phyloP scores from a whole-genome alignment of 495 filamentous ascomycete species.

The Neurospora sp. region DNA sequence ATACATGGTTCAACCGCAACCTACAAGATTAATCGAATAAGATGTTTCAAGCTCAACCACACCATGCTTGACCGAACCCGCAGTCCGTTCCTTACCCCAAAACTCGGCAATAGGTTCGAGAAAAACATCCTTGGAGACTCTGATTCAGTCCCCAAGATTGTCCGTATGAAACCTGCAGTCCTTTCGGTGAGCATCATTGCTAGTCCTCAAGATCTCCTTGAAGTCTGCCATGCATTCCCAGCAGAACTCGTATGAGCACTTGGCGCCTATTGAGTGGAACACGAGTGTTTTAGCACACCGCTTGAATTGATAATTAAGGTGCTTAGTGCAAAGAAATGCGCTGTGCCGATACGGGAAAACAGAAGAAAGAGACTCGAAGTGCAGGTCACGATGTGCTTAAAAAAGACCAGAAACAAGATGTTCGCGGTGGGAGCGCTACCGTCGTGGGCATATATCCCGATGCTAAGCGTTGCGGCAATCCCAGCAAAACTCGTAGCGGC shows the following conservation, averaged over 20 bases:
- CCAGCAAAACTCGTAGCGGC: conserved; percentile 12
- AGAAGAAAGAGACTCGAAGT: background rate
- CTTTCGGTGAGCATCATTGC: conserved; percentile 7
- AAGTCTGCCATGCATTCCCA: conserved; percentile 17
- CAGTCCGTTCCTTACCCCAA: too few species aligned
- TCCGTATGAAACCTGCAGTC: conserved; percentile 9
- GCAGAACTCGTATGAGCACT: conserved; percentile 14
- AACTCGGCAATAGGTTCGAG: background rate
- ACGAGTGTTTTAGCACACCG: background rate
- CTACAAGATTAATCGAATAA: background rate
- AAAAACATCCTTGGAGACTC: background rate
- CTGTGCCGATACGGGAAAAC: background rate
- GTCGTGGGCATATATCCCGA: background rate
- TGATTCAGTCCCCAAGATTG: background rate
- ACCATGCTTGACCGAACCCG: too few species aligned
- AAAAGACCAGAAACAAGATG: background rate
- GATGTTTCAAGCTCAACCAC: too few species aligned
- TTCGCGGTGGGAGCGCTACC: background rate
- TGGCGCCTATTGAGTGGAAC: conserved; percentile 3
- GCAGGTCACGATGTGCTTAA: background rate
- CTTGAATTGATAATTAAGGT: background rate
- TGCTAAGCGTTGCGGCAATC: background rate
- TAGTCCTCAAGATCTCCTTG: conserved; percentile 3
- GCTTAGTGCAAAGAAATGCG: background rate
- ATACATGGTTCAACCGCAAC: background rate